phyloP scores from a whole-genome alignment of 805 yeast genomes.

The Hanseniaspora valbyensis region DNA sequence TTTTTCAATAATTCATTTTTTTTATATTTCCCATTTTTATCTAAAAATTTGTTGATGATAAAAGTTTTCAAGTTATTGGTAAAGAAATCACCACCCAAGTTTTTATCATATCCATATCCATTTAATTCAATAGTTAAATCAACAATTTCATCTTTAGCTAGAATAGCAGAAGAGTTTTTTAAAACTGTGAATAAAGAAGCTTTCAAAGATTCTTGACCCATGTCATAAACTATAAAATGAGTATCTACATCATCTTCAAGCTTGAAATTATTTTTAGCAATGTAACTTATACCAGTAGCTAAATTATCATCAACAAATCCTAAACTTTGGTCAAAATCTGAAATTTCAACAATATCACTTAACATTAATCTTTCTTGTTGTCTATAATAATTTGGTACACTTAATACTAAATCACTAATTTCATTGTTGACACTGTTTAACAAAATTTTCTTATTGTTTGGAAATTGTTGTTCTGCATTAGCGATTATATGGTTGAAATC shows the following conservation, averaged over 20 bases:
- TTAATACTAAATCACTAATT: conserved; percentile 56
- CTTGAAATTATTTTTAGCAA: conserved; percentile 34
- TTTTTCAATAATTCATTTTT: conserved; percentile 30
- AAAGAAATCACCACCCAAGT: conserved; percentile 65
- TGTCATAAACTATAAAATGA: conserved; percentile 67
- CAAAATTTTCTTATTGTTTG: conserved; percentile 35
- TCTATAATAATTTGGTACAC: conserved; percentile 64
- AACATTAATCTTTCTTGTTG: conserved; percentile 60
- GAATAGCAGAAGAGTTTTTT: conserved; percentile 34
- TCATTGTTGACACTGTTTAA: conserved; percentile 34
- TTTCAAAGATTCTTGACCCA: conserved; percentile 85
- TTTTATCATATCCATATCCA: conserved; percentile 58
- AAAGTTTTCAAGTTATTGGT: conserved; percentile 55
- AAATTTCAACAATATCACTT: conserved; percentile 58
- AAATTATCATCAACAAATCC: conserved; percentile 79
- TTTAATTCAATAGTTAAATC: conserved; percentile 47
- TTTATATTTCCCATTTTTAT: conserved; percentile 4
- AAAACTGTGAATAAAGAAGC: conserved; percentile 63
- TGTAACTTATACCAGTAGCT: conserved; percentile 80
- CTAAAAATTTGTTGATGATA: conserved; percentile 47
- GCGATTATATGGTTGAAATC: conserved; percentile 49
- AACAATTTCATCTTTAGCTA: conserved; percentile 3
- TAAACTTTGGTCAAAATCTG: conserved; percentile 48
- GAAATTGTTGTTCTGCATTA: conserved; percentile 54
- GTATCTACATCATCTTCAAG: conserved; percentile 37